Conservation (phyloP, 352 stramenopile genomes). For the Pythium monospermum region DNA sequence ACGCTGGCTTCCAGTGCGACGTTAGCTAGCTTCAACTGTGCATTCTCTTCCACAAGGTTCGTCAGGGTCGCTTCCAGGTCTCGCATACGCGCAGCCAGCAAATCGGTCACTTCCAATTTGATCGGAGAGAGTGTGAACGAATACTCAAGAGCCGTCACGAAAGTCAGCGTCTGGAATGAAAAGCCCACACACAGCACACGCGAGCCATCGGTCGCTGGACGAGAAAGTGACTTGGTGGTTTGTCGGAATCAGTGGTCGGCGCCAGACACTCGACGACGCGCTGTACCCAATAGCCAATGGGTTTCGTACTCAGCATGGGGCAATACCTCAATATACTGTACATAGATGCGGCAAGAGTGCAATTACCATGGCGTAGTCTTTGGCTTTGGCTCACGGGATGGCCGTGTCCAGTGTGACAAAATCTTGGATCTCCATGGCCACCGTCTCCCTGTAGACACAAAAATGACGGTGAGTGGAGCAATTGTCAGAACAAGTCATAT, state of each 20-base stretch:
- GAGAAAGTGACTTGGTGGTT: not conserved
- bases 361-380: not conserved
- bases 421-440: not conserved
- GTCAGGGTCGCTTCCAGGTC: not conserved
- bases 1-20: too few species aligned
- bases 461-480: not conserved
- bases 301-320: too few species aligned
- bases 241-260: not conserved
- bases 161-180: not conserved
- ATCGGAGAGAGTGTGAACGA: not conserved
- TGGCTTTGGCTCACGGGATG: not conserved
- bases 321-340: not conserved
- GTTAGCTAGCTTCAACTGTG: not conserved
- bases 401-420: not conserved
- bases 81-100: not conserved
- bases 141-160: not conserved
- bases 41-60: not conserved
- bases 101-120: not conserved
- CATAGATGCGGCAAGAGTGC: not conserved
- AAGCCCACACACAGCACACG: not conserved
- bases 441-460: not conserved
- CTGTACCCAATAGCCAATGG: not conserved
- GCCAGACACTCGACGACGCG: not conserved
- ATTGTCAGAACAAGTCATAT: too few species aligned
- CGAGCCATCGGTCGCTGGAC: not conserved